Conservation (phyloP, 2,329 filamentous ascomycete species). For the Pseudohalonectria lignicola region DNA sequence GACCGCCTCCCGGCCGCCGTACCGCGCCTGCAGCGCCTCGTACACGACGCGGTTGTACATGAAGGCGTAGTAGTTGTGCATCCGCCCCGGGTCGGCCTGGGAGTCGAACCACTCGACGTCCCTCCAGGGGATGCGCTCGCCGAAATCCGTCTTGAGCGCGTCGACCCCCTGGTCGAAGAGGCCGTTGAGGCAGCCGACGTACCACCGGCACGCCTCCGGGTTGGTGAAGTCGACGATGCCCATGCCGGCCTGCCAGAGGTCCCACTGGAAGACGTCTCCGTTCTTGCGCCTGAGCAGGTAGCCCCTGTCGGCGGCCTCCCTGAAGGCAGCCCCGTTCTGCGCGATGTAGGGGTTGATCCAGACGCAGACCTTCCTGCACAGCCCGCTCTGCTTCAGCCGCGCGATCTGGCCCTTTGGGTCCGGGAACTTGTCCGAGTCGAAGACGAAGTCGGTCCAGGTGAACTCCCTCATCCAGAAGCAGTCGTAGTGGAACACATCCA, state of each 20-base stretch:
- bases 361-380: conserved; percentile 56
- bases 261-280: conserved; percentile 60
- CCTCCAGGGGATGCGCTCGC: conserved; percentile 56
- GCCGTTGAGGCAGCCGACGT: conserved; percentile 44
- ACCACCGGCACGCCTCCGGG: conserved; percentile 57
- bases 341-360: conserved; percentile 71
- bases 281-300: conserved; percentile 61
- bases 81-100: conserved; percentile 46
- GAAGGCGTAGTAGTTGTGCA: conserved; percentile 73
- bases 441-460: conserved; percentile 66
- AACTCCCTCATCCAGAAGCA: conserved; percentile 71
- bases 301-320: conserved; percentile 50
- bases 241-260: conserved; percentile 70
- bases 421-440: conserved; percentile 57
- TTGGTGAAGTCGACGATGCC: conserved; percentile 66
- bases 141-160: conserved; percentile 67
- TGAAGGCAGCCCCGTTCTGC: conserved; percentile 57
- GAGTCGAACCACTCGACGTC: conserved; percentile 55
- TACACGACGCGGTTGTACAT: conserved; percentile 62
- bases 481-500: conserved; percentile 67
- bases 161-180: conserved; percentile 62
- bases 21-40: conserved; percentile 47
- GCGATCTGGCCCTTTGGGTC: conserved; percentile 54
- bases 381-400: conserved; percentile 50
- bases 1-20: conserved; percentile 43